Percentiles rank a stretch among this genome's conserved stretches.
These are phyloP conservation scores for Barbarea vulgaris DNA, from an alignment of 345 rosid species.

Conservation along the genomic window DNA sequence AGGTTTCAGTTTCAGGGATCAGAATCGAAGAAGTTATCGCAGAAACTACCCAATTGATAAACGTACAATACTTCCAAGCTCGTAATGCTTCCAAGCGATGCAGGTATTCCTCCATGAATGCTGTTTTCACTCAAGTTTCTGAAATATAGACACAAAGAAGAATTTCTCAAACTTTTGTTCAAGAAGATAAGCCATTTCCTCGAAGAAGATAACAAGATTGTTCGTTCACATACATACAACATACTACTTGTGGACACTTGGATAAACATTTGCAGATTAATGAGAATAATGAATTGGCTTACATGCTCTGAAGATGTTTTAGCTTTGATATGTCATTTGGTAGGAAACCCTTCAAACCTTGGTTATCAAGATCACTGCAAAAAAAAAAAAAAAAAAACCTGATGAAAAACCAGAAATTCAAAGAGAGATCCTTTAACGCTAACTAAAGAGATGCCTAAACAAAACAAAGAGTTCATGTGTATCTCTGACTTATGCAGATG, in stretches of 20 bases:
- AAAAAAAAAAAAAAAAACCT: conserved; percentile 30
- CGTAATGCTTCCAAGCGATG: conserved; percentile 68
- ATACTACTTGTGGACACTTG: background rate
- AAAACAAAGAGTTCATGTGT: background rate
- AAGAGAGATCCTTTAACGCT: conserved; percentile 4
- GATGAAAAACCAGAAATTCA: conserved; percentile 11
- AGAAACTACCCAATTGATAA: background rate
- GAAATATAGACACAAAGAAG: conserved; percentile 11
- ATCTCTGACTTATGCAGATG: conserved; percentile 5
- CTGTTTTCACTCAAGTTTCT: conserved; percentile 91
- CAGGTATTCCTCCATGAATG: conserved; percentile 76
- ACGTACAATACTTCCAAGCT: conserved; percentile 68
- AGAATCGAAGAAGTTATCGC: background rate
- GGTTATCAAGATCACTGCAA: conserved; percentile 82
- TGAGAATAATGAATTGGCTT: conserved; percentile 39
- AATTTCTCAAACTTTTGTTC: conserved; percentile 6
- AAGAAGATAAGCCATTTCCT: background rate
- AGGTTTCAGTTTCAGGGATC: conserved; percentile 11
- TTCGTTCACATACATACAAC: background rate
- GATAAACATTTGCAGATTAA: conserved; percentile 8
- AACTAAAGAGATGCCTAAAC: background rate
- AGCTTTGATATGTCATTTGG: conserved; percentile 73
- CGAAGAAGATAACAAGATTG: background rate
- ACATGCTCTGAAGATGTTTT: conserved; percentile 83
- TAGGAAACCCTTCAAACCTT: conserved; percentile 84